phyloP scores from a whole-genome alignment of 768 basidiomycete genomes.

The Tephrocybe sp. region DNA sequence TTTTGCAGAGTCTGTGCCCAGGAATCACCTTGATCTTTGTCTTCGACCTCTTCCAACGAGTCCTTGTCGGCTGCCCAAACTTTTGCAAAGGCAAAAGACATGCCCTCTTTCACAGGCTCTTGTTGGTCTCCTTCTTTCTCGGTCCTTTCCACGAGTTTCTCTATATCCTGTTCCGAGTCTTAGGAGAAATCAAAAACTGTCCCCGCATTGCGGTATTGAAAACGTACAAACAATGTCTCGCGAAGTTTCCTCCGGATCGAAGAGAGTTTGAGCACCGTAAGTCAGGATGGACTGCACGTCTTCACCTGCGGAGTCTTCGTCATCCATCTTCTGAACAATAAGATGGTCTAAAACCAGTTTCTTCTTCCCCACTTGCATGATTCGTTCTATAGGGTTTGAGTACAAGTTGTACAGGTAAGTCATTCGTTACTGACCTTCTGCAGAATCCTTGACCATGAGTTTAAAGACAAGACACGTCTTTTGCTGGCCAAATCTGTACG shows the following conservation, averaged over 20 bases:
- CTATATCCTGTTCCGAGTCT: constrained; percentile 83
- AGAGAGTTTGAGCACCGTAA: constrained; percentile 85
- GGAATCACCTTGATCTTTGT: constrained; percentile 69
- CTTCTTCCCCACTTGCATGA: constrained; percentile 91
- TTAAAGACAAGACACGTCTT: constrained; percentile 96
- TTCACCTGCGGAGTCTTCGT: constrained; percentile 66
- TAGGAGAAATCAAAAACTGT: constrained; percentile 4
- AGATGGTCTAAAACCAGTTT: constrained; percentile 93
- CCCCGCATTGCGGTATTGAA: constrained; percentile 16
- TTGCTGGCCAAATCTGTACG: constrained; percentile 93
- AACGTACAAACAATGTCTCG: constrained; percentile 75
- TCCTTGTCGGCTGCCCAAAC: constrained; percentile 87
- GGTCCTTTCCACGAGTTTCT: constrained; percentile 84
- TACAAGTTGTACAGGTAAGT: background rate
- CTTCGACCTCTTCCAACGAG: constrained; percentile 63
- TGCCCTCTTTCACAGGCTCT: constrained; percentile 45
- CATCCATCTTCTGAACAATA: constrained; percentile 95
- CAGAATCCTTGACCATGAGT: constrained; percentile 91
- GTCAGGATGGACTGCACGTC: constrained; percentile 89
- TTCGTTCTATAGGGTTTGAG: constrained; percentile 69
- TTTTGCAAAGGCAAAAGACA: constrained; percentile 86
- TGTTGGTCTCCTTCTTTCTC: constrained; percentile 68
- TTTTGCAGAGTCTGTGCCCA: constrained; percentile 75
- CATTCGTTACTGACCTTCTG: constrained; percentile 59
- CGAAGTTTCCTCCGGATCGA: constrained; percentile 59